Percentiles rank a stretch among this genome's conserved stretches.
Evolutionary conservation across 1,139 yeast genomes (phyloP).

Genomic region (Sugiyamaella xylanicola): DNA sequence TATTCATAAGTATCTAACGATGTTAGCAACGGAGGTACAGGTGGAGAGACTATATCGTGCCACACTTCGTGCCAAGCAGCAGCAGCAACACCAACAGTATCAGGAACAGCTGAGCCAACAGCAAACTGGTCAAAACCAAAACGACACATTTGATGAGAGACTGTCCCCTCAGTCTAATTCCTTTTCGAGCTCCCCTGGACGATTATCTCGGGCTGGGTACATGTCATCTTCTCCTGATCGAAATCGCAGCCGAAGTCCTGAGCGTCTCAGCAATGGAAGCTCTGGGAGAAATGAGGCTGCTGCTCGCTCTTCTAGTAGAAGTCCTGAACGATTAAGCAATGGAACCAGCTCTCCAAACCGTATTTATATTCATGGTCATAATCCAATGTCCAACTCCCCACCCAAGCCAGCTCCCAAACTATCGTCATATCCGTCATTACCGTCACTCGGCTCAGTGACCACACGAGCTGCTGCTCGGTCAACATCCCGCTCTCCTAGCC

Average conservation of each 20-base stretch:
- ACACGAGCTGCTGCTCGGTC: not conserved
- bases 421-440: conserved; percentile 17
- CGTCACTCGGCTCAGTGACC: conserved; percentile 5
- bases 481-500: conserved; percentile 6
- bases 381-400: not conserved
- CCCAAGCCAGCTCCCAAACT: conserved; percentile 13
- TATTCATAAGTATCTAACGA: conserved; percentile 51
- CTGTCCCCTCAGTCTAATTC: not conserved
- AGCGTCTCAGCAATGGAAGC: not conserved
- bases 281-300: not conserved
- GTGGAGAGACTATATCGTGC: conserved; percentile 61
- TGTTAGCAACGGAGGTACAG: conserved; percentile 61
- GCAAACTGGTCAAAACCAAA: not conserved
- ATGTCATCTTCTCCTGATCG: conserved; percentile 1
- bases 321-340: conserved; percentile 5
- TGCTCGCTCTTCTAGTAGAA: not conserved
- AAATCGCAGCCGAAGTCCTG: conserved; percentile 4
- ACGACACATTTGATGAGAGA: not conserved
- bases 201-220: not conserved
- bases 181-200: not conserved
- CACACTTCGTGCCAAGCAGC: conserved; percentile 35
- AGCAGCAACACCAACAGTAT: conserved; percentile 10
- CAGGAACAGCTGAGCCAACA: not conserved
- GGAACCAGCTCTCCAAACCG: not conserved
- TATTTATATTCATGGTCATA: conserved; percentile 13